Percentiles rank a stretch among this genome's conserved stretches.
phyloP scores from a whole-genome alignment of 2,329 filamentous ascomycete species.

The Microdochium nivale region DNA sequence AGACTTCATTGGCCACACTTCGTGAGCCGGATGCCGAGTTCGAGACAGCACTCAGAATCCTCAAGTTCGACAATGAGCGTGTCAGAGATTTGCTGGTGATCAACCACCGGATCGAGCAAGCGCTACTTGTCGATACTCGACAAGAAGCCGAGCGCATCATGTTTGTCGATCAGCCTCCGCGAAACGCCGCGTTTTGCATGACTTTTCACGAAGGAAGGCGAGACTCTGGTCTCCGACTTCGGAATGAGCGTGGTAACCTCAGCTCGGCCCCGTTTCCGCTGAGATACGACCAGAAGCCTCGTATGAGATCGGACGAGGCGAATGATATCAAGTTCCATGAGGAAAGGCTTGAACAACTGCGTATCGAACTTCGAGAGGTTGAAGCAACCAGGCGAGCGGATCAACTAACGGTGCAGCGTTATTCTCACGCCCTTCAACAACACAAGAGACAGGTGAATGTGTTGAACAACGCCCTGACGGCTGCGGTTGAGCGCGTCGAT shows the following conservation, averaged over 20 bases:
- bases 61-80: slow-evolving; percentile 73
- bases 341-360: slow-evolving; percentile 43
- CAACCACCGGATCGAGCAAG: slow-evolving; percentile 73
- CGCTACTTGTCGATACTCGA: slow-evolving; percentile 64
- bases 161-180: slow-evolving; percentile 50
- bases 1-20: slow-evolving; percentile 46
- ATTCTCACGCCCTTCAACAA: slow-evolving; percentile 30
- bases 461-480: slow-evolving; percentile 47
- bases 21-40: slow-evolving; percentile 67
- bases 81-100: slow-evolving; percentile 81
- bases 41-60: slow-evolving; percentile 69
- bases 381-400: slow-evolving; percentile 37
- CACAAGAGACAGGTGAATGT: slow-evolving; percentile 31
- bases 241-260: slow-evolving; percentile 28
- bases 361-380: slow-evolving; percentile 43
- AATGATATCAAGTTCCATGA: slow-evolving; percentile 19
- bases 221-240: slow-evolving; percentile 52
- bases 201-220: slow-evolving; percentile 54
- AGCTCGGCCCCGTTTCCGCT: slow-evolving; percentile 26
- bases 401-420: slow-evolving; percentile 38
- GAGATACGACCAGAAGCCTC: slow-evolving; percentile 43
- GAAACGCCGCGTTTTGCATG: slow-evolving; percentile 67
- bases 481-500: slow-evolving; percentile 50
- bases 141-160: slow-evolving; percentile 61
- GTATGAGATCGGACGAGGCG: slow-evolving; percentile 67